These are phyloP conservation scores for Emmonsiellopsis sp. DNA, from an alignment of 2,329 filamentous ascomycete species.

Conservation along the genomic window DNA sequence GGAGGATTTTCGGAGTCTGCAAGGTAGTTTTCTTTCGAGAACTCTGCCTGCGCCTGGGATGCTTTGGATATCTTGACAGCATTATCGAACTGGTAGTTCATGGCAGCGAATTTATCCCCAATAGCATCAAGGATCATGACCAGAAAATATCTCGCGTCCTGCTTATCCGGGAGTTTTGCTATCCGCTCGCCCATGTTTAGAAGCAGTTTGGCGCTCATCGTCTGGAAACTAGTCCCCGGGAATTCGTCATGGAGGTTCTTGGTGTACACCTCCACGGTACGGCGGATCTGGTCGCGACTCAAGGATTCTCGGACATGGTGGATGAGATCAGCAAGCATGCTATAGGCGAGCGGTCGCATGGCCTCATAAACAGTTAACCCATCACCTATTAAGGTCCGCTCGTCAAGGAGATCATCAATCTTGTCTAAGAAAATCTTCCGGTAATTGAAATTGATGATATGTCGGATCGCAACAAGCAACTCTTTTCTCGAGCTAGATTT, in stretches of 20 bases:
- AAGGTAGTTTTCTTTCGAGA: constrained; percentile 66
- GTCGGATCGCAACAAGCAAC: constrained; percentile 86
- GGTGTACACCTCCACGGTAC: constrained; percentile 95
- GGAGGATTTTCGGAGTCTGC: constrained; percentile 71
- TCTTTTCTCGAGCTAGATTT: constrained; percentile 93
- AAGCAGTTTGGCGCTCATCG: constrained; percentile 95
- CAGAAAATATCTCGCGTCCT: constrained; percentile 86
- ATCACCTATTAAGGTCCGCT: constrained; percentile 88
- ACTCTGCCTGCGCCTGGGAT: constrained; percentile 58
- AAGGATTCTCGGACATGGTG: constrained; percentile 92
- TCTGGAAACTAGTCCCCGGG: constrained; percentile 96
- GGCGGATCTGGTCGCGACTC: constrained; percentile 79
- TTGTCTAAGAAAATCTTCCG: constrained; percentile 87
- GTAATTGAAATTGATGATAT: constrained; percentile 99
- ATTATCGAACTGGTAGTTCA: constrained; percentile 94
- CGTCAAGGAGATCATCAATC: constrained; percentile 90
- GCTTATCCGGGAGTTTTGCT: constrained; percentile 83
- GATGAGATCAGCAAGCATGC: constrained; percentile 95
- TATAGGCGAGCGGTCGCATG: constrained; percentile 90
- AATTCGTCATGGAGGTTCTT: constrained; percentile 92
- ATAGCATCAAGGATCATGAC: constrained; percentile 98
- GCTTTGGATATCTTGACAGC: constrained; percentile 83
- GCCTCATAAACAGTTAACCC: constrained; percentile 94
- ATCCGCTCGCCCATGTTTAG: constrained; percentile 99
- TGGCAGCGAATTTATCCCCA: constrained; percentile 93